phyloP scores from a whole-genome alignment of 2,329 filamentous ascomycete genomes.

The Claviceps fusiformis region DNA sequence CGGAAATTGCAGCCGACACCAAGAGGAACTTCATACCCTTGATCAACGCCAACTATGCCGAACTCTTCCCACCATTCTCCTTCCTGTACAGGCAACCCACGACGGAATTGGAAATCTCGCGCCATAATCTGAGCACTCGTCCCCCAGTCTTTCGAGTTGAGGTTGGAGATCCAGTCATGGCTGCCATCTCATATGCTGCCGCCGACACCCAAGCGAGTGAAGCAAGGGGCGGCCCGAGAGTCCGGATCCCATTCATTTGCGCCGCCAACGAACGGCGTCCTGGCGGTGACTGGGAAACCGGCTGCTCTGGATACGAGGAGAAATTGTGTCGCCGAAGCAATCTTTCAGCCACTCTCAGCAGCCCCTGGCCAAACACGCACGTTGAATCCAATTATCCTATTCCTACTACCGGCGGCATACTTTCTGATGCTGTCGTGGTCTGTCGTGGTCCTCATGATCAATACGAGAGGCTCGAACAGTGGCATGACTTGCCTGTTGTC shows the following conservation, averaged over 20 bases:
- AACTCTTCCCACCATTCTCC: constrained; percentile 43
- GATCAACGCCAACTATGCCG: constrained; percentile 42
- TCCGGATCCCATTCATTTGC: constrained; percentile 52
- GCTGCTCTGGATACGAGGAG: constrained; percentile 40
- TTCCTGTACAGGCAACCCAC: constrained; percentile 41
- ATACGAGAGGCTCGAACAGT: constrained; percentile 43
- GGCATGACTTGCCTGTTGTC: constrained; percentile 53
- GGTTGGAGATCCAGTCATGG: constrained; percentile 44
- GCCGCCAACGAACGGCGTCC: constrained; percentile 63
- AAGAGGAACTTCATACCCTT: constrained; percentile 56
- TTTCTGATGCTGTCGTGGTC: constrained; percentile 57
- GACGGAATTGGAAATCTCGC: constrained; percentile 28
- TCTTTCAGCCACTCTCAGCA: constrained; percentile 53
- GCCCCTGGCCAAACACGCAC: constrained; percentile 37
- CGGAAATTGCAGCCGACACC: constrained; percentile 61
- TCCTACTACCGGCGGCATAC: constrained; percentile 53
- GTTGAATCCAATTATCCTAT: constrained; percentile 52
- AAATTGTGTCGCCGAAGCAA: constrained; percentile 63
- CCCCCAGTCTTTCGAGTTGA: constrained; percentile 38
- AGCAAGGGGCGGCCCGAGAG: constrained; percentile 17
- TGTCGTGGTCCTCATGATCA: constrained; percentile 57
- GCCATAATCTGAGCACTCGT: constrained; percentile 20
- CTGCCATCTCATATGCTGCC: constrained; percentile 42
- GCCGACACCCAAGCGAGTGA: constrained; percentile 25
- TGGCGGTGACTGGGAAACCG: constrained; percentile 69